These are phyloP conservation scores for Plenodomus lindquistii DNA, from an alignment of 2,329 filamentous ascomycete genomes.

Conservation along the genomic window DNA sequence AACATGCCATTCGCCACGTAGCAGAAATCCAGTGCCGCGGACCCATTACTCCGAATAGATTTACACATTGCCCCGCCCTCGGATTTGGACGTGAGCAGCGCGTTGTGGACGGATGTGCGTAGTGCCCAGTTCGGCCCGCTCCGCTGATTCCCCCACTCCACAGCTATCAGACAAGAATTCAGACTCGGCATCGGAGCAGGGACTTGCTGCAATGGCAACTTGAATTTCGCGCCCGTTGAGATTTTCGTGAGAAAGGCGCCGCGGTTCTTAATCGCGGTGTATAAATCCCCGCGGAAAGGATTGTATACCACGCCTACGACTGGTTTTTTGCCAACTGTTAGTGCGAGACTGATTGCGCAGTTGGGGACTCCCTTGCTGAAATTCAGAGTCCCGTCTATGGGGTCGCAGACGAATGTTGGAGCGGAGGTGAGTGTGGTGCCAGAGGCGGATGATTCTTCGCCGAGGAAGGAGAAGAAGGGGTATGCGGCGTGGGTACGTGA, in stretches of 20 bases:
- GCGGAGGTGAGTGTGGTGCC: constrained; percentile 33
- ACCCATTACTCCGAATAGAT: constrained; percentile 40
- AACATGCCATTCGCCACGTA: constrained; percentile 43
- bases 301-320: constrained; percentile 44
- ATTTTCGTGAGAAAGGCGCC: constrained; percentile 35
- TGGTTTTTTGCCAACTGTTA: constrained; percentile 37
- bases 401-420: constrained; percentile 45
- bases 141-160: constrained; percentile 47
- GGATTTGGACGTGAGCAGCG: constrained; percentile 32
- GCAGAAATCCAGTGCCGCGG: constrained; percentile 45
- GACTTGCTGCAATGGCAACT: constrained; percentile 36
- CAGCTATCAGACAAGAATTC: constrained; percentile 36
- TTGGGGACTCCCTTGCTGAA: constrained; percentile 46
- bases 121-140: constrained; percentile 43
- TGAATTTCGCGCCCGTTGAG: constrained; percentile 20
- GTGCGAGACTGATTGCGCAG: constrained; percentile 38
- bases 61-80: constrained; percentile 41
- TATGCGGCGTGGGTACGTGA: constrained; percentile 48
- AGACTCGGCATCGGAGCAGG: constrained; percentile 31
- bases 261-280: constrained; percentile 37
- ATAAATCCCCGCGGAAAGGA: constrained; percentile 41
- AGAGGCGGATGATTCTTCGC: constrained; percentile 43
- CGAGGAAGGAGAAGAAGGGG: constrained; percentile 49
- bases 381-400: constrained; percentile 47
- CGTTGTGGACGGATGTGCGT: constrained; percentile 31